Evolutionary conservation across 768 basidiomycete genomes (phyloP).

Genomic region (Boletellus ananiceps): DNA sequence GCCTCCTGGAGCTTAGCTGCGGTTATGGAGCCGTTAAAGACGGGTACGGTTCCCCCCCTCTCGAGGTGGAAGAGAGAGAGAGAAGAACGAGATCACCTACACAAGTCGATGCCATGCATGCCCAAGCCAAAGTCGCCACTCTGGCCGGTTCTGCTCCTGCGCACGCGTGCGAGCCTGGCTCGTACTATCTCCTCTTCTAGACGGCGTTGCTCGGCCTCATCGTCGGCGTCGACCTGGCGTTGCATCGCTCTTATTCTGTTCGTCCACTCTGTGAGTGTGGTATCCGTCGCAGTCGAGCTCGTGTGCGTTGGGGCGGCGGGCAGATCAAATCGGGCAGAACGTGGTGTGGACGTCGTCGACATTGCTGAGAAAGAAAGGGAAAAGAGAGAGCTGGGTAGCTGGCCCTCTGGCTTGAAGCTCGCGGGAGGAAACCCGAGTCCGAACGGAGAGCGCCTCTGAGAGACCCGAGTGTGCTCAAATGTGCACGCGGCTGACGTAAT

Average conservation of each 20-base stretch:
- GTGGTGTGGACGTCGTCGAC: conserved; percentile 29
- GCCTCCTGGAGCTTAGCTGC: conserved; percentile 22
- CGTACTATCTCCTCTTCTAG: conserved; percentile 54
- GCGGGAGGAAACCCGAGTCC: not conserved
- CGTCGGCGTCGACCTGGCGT: conserved; percentile 75
- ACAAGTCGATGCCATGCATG: conserved; percentile 31
- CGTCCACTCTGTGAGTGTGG: conserved; percentile 76
- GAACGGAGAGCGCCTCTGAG: not conserved
- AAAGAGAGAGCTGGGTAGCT: not conserved
- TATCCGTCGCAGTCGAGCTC: conserved; percentile 39
- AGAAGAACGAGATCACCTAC: conserved; percentile 21
- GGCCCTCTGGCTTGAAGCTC: not conserved
- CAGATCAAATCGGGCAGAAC: conserved; percentile 33
- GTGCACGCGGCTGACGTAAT: conserved; percentile 20
- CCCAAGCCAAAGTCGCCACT: conserved; percentile 38
- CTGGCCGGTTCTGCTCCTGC: conserved; percentile 34
- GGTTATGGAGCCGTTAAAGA: conserved; percentile 1
- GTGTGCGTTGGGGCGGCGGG: conserved; percentile 30
- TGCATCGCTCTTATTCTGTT: conserved; percentile 76
- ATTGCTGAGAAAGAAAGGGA: conserved; percentile 11
- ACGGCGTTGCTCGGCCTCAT: conserved; percentile 69
- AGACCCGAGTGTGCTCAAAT: not conserved
- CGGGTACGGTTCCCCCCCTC: not conserved
- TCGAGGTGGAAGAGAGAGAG: not conserved
- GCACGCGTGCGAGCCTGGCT: conserved; percentile 43